Evolutionary conservation across 192 early-diverging fungal species (phyloP), one percentile per base, ranked within the genome.

Genomic region (Spinellus fusiger): DNA sequence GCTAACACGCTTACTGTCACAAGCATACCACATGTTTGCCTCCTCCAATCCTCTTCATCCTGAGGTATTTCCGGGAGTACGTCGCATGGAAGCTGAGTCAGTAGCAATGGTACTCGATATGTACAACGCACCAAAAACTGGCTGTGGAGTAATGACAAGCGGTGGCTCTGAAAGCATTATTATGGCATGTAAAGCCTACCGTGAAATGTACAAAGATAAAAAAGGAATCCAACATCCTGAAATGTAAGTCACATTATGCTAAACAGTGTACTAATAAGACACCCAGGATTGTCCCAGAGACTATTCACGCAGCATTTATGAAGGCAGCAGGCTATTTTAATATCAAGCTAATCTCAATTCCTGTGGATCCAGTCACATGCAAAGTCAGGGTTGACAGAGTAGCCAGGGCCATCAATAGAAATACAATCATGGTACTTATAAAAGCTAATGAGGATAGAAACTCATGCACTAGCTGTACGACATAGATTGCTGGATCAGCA

Each of bases 121-220:
- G 70, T 95, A 93, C 82, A 85, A 96, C 64, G 93, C 83, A 31
- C 80, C 81, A 0, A 59, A 59, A 7, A 77, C 78, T 10, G 88
- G 84, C 51, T 89, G 90, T 66, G 94, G 93, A 20, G 86, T 84
- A 29, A 88, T 94, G 64, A 98, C 96, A 13, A 91, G 88, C 26
- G 96, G 96, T 29, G 96, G 96, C 25, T 94, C 93, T 18, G 96
- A 98, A 70, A 89, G 86, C 62, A 86, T 98, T 38, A 74, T 96
- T 32, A 96, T 98, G 94, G 89, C 92, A 4, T 90, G 93, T 68
- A 94, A 94, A 63, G 82, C 95, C 0, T 92, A 98, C 74, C 83
- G 93, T 20, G 93, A 95, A 46, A 88, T 86, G 88, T 94, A 86
- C 29, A 79, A 80, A 47, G 77, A 84, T 28, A 49, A 74, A 49